These are phyloP conservation scores for Pelargonium myrrhifolium DNA, from an alignment of 441 rosid species.

Conservation along the genomic window DNA sequence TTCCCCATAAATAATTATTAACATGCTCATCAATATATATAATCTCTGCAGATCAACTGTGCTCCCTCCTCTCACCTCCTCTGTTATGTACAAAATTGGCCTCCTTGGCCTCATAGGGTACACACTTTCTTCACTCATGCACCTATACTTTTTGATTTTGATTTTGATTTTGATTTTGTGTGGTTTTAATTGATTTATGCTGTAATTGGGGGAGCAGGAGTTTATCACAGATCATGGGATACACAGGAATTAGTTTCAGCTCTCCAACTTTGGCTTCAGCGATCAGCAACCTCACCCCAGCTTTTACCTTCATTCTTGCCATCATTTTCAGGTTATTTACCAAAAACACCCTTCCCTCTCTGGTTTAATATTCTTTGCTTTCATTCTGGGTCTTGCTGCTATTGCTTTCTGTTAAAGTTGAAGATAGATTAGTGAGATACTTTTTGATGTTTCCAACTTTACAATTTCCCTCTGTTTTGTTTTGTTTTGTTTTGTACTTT, in stretches of 20 bases:
- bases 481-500: too few relatives aligned
- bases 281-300: conserved; percentile 24
- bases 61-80: conserved; percentile 19
- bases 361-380: neutral
- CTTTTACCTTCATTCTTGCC: conserved; percentile 24
- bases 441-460: neutral
- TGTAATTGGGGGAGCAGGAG: conserved; percentile 11
- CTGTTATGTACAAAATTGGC: conserved; percentile 16
- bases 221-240: conserved; percentile 21
- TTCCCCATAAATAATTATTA: too few relatives aligned
- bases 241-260: conserved; percentile 20
- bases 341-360: neutral
- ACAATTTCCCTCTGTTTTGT: neutral
- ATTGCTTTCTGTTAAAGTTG: neutral
- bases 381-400: neutral
- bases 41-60: conserved; percentile 17
- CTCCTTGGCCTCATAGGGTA: conserved; percentile 22
- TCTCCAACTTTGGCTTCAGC: conserved; percentile 27
- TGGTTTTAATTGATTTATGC: neutral
- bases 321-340: conserved; percentile 16
- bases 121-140: neutral
- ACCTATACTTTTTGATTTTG: too few relatives aligned
- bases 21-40: neutral
- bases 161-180: too few relatives aligned
- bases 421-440: neutral